These are phyloP conservation scores for Henningerozyma blattae DNA, from an alignment of 805 yeast genomes.

Conservation along the genomic window DNA sequence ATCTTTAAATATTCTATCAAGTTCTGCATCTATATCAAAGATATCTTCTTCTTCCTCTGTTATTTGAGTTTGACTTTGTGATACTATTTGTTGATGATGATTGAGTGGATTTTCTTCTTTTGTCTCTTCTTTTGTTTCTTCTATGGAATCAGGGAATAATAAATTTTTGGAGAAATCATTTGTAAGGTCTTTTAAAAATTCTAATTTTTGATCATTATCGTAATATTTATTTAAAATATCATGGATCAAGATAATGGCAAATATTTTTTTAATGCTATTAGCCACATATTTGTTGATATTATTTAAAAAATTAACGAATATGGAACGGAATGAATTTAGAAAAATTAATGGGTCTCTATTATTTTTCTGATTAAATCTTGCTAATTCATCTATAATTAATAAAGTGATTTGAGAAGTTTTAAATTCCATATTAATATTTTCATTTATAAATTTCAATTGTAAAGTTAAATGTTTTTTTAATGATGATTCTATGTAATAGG, in stretches of 20 bases:
- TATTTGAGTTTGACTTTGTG: no score
- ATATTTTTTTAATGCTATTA: constrained; percentile 12
- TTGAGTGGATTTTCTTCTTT: neutral
- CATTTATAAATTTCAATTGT: neutral
- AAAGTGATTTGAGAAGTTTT: constrained; percentile 3
- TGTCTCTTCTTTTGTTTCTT: neutral
- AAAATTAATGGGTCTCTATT: constrained; percentile 21
- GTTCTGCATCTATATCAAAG: constrained; percentile 15
- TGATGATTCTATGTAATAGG: constrained; percentile 6
- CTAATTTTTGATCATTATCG: neutral
- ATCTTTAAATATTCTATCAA: constrained; percentile 10
- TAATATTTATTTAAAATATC: constrained; percentile 17
- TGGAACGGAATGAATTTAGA: constrained; percentile 22
- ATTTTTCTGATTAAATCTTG: constrained; percentile 17
- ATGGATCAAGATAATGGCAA: constrained; percentile 13
- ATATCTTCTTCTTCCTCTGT: neutral
- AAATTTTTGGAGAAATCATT: neutral
- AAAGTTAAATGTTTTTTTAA: constrained; percentile 3
- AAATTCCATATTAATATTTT: constrained; percentile 1
- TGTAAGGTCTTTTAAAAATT: constrained; percentile 4
- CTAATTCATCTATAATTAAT: constrained; percentile 17
- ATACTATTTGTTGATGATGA: no score
- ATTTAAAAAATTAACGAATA: constrained; percentile 23
- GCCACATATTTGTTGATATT: constrained; percentile 5
- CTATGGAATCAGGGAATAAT: neutral